Base-by-base conservation (phyloP, 768 basidiomycete species). In the Pisolithus orientalis region DNA sequence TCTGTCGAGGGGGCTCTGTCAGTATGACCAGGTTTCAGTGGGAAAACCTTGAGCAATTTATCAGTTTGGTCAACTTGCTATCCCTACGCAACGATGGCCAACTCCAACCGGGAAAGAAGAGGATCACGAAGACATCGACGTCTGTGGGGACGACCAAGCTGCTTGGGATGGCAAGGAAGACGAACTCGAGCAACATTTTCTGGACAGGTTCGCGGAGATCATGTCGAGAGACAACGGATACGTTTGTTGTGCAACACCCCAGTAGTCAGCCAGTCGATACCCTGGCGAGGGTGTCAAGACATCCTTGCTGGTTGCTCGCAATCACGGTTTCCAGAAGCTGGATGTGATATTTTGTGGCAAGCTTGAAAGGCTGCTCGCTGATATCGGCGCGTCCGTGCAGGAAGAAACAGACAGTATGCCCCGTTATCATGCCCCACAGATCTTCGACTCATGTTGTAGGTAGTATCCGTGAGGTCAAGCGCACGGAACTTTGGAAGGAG, bases 91-190 rank as follows among this genome's bases (percentile, higher is more conserved):
- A 49, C 17, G 28, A 8, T 39, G 27, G 39, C 16, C 49, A 50
- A 39, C 10, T 50, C 6, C 39, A 27, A 24, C 25, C 47, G n/a
- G 13, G 25, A 9, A 32, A 13, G n/a, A 21, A 10, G 31, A 47
- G 6, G 31, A 37, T 5, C 16, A 47, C 16, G 13, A 32, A 7
- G 9, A 32, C 9, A 32, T 32, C 31, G 31, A 8, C 31, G 31
- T 32, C 10, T 32, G 31, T 10, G 9, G 31, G 1, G 31, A 32
- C 8, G 5, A 32, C 6, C 31, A 6, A 2, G 45, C 6, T 54
- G 68, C 59, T 6, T 67, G 44, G 25, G 62, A 48, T 6, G 34
- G 47, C 3, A 10, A 37, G 24, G 47, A 48, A 16, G 47, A 47
- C 25, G 47, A 37, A 5, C 47, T 48, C 47, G 39, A 48, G 47